These are phyloP conservation scores for Boletus sp. DNA, from an alignment of 768 basidiomycete genomes.

Conservation along the genomic window DNA sequence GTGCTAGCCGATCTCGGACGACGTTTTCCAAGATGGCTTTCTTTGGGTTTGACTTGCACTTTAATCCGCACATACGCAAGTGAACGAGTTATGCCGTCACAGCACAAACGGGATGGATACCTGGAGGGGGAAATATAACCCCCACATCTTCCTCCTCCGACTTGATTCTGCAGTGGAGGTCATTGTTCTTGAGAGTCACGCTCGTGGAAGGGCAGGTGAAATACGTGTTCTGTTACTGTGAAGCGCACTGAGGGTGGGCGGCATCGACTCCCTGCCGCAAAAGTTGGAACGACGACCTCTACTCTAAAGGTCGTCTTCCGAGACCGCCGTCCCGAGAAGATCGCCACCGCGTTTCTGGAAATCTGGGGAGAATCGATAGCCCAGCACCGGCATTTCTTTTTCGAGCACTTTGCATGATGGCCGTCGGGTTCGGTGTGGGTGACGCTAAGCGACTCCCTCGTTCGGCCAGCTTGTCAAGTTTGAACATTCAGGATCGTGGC, in stretches of 20 bases:
- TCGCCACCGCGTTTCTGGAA: slow-evolving; percentile 2
- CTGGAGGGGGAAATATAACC: slow-evolving; percentile 1
- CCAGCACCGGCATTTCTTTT: not conserved
- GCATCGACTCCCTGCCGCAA: slow-evolving; percentile 1
- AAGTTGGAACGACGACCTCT: slow-evolving; percentile 9
- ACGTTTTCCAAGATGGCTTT: slow-evolving; percentile 3
- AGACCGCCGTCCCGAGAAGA: slow-evolving; percentile 4
- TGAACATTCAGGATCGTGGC: not conserved
- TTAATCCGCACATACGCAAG: not conserved
- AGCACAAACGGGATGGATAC: not conserved
- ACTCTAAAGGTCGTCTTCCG: not conserved
- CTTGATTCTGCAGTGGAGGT: not conserved
- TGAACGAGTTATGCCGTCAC: not conserved
- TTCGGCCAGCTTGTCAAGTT: not conserved
- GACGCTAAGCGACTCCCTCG: not conserved
- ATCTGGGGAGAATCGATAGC: not conserved
- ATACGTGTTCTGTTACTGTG: not conserved
- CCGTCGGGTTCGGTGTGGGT: slow-evolving; percentile 1
- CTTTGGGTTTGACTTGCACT: slow-evolving; percentile 5
- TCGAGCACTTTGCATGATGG: slow-evolving; percentile 2
- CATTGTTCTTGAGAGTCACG: not conserved
- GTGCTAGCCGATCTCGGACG: slow-evolving; percentile 5
- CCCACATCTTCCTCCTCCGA: slow-evolving; percentile 5
- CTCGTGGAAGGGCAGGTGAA: not conserved
- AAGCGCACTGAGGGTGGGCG: too few species aligned